phyloP scores from a whole-genome alignment of 768 basidiomycete species.

The Agrocybe pediades region DNA sequence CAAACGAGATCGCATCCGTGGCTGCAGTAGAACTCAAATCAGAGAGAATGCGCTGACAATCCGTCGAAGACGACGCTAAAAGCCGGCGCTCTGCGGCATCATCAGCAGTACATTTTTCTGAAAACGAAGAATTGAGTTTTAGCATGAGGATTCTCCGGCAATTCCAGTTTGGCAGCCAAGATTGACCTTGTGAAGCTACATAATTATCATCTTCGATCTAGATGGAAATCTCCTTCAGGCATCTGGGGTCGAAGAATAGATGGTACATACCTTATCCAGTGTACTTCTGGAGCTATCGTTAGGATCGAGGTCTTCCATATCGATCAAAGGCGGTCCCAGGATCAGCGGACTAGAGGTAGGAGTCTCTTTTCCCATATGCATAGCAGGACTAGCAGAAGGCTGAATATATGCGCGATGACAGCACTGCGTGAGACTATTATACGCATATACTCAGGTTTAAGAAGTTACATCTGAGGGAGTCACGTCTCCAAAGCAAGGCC shows the following conservation, averaged over 20 bases:
- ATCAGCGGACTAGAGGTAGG: conserved; percentile 14
- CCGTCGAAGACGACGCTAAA: conserved; percentile 11
- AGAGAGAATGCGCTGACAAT: conserved; percentile 12
- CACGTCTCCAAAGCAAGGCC: conserved; percentile 16
- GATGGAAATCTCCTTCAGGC: conserved; percentile 21
- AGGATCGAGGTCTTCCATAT: conserved; percentile 5
- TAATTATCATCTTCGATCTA: conserved; percentile 15
- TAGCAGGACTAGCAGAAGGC: conserved; percentile 15
- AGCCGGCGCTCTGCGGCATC: conserved; percentile 4
- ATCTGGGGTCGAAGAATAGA: conserved; percentile 8
- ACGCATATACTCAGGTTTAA: conserved; percentile 16
- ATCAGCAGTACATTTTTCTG: conserved; percentile 8
- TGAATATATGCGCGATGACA: conserved; percentile 27
- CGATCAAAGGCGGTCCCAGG: background rate
- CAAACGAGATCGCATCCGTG: conserved; percentile 1
- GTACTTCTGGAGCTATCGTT: conserved; percentile 2
- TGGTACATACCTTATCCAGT: conserved; percentile 14
- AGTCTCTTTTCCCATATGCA: conserved; percentile 5
- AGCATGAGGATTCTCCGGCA: conserved; percentile 15
- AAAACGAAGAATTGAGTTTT: conserved; percentile 13
- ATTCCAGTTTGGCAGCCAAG: conserved; percentile 2
- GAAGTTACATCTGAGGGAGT: conserved; percentile 21
- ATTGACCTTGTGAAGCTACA: conserved; percentile 19
- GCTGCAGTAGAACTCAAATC: conserved; percentile 2
- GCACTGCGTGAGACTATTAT: conserved; percentile 4